phyloP scores from a whole-genome alignment of 2,329 filamentous ascomycete genomes.

The Verticillium longisporum region DNA sequence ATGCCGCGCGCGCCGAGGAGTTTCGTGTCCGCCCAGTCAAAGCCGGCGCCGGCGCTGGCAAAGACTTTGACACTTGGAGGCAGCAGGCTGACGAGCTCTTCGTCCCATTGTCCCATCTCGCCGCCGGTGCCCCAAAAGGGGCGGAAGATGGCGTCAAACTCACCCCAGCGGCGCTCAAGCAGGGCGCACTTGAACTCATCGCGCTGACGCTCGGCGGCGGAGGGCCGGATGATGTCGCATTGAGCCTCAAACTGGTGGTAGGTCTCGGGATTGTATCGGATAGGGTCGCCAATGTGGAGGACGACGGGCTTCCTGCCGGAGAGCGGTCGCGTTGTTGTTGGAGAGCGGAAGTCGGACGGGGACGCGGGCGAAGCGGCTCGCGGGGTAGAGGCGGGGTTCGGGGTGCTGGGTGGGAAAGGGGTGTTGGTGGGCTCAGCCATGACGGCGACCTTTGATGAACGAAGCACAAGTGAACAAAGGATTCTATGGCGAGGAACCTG shows the following conservation, averaged over 20 bases:
- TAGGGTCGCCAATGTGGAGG: constrained; percentile 66
- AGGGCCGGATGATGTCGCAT: constrained; percentile 46
- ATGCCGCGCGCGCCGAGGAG: constrained; percentile 55
- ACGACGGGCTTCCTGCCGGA: constrained; percentile 42
- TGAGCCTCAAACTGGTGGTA: constrained; percentile 33
- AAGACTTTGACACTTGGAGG: constrained; percentile 53
- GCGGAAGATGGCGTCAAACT: constrained; percentile 48
- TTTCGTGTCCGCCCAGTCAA: constrained; percentile 60
- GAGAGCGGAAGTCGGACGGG: background rate
- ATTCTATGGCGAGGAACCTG: too few relatives aligned
- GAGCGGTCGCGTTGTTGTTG: constrained; percentile 7
- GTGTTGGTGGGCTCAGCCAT: constrained; percentile 44
- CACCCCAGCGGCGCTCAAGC: constrained; percentile 44
- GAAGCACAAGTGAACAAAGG: background rate
- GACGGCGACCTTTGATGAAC: constrained; percentile 2
- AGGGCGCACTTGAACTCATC: constrained; percentile 42
- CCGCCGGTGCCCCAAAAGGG: constrained; percentile 59
- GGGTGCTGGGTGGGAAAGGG: constrained; percentile 29
- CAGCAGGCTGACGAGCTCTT: constrained; percentile 49
- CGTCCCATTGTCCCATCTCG: constrained; percentile 60
- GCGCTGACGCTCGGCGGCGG: constrained; percentile 41
- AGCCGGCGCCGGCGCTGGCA: constrained; percentile 58
- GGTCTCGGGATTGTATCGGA: constrained; percentile 41
- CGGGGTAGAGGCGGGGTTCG: constrained; percentile 28
- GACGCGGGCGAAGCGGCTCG: constrained; percentile 33